These are phyloP conservation scores for Westerdykella ornata DNA, from an alignment of 2,329 filamentous ascomycete species.

Conservation along the genomic window DNA sequence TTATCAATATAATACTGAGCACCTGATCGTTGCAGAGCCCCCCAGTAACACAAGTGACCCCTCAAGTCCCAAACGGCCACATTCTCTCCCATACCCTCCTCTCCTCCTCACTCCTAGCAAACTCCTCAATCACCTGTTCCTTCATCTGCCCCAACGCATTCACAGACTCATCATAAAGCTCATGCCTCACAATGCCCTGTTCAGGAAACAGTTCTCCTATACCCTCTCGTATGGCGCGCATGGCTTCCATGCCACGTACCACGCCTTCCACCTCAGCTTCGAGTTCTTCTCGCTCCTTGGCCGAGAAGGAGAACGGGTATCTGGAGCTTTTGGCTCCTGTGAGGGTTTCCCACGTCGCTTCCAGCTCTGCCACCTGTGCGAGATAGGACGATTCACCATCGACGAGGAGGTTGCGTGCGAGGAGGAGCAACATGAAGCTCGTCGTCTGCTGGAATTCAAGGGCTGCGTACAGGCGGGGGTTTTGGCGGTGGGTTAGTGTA, in stretches of 20 bases:
- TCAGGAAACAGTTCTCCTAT: constrained; percentile 23
- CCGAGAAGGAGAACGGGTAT: constrained; percentile 19
- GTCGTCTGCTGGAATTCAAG: constrained; percentile 28
- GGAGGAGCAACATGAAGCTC: constrained; percentile 23
- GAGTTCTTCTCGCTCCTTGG: constrained; percentile 15
- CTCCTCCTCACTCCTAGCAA: constrained; percentile 15
- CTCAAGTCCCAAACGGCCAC: constrained; percentile 15
- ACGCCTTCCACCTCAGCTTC: constrained; percentile 22
- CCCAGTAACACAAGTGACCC: no score
- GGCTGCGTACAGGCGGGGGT: constrained; percentile 21
- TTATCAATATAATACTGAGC: no score
- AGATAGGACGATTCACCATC: constrained; percentile 31
- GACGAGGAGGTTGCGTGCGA: constrained; percentile 30
- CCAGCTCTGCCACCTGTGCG: constrained; percentile 19
- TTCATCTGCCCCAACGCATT: constrained; percentile 21
- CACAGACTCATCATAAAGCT: constrained; percentile 20
- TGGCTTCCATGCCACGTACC: constrained; percentile 22
- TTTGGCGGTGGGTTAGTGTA: constrained; percentile 17
- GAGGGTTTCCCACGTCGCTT: constrained; percentile 19
- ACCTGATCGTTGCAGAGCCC: no score
- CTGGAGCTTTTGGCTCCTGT: constrained; percentile 11
- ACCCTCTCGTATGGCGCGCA: constrained; percentile 17
- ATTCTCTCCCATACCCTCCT: constrained; percentile 15
- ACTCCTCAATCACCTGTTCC: constrained; percentile 18
- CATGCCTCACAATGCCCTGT: constrained; percentile 17